Evolutionary conservation across 495 filamentous ascomycete genomes (phyloP).

Genomic region (Penicillium atrosanguineum): DNA sequence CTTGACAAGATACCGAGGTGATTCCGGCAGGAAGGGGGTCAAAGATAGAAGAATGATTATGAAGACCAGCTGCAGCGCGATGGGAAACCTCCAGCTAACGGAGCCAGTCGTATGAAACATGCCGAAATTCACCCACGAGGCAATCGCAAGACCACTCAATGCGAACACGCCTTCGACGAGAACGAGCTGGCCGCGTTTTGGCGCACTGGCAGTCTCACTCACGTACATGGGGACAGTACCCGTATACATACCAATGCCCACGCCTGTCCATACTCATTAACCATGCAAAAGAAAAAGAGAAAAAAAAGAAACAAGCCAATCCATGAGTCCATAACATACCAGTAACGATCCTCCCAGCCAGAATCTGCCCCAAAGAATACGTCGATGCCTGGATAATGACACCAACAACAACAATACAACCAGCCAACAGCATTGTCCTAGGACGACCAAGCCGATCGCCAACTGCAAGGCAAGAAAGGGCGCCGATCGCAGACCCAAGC

Average conservation of each 20-base stretch:
- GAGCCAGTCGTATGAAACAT: constrained; percentile 39
- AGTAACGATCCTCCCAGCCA: constrained; percentile 13
- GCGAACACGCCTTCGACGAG: constrained; percentile 4
- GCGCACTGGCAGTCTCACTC: constrained; percentile 2
- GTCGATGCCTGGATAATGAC: constrained; percentile 15
- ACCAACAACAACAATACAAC: constrained; percentile 8
- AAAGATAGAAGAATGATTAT: constrained; percentile 14
- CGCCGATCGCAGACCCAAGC: constrained; percentile 14
- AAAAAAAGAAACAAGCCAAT: too few relatives aligned
- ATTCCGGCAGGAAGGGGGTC: constrained; percentile 23
- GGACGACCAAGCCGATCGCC: constrained; percentile 13
- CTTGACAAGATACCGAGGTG: constrained; percentile 25
- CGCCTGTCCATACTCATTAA: too few relatives aligned
- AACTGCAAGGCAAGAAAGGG: constrained; percentile 10
- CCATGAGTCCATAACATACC: constrained; percentile 2
- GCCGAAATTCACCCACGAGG: constrained; percentile 35
- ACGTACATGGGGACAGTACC: constrained; percentile 11
- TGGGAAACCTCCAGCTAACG: constrained; percentile 45
- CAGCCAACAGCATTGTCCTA: constrained; percentile 7
- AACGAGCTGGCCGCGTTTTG: constrained; percentile 2
- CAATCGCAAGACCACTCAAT: constrained; percentile 16
- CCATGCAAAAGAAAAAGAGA: too few relatives aligned
- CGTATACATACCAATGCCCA: constrained; percentile 8
- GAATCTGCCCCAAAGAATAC: constrained; percentile 8
- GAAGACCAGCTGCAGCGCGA: constrained; percentile 49